Base-by-base conservation (phyloP, 495 filamentous ascomycete species). In the Sordaria brevicollis region DNA sequence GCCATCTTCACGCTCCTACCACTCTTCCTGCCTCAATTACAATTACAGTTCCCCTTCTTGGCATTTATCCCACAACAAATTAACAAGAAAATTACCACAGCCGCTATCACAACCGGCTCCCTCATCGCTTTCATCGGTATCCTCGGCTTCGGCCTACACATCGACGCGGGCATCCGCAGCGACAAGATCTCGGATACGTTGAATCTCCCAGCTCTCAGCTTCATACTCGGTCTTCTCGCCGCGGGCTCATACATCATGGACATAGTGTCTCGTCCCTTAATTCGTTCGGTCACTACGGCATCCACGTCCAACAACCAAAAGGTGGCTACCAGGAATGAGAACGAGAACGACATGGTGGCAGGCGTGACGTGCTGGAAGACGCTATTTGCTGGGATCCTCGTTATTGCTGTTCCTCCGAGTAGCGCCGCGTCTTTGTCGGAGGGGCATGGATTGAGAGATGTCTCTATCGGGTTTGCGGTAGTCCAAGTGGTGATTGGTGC, bases 171-270 rank as follows among this genome's bases (percentile, higher is more conserved):
- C 67, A 80, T 83, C 1, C 33, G 54, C 38, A 66, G 67, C 33
- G 70, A 71, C 8, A 8, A 62, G 49, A 62, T 31, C 5, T 76
- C 3, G 71, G 69, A 1, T 74, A 76, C 71, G 65, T 76, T 15
- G 72, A 79, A 73, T 73, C 76, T 84, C 36, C 77, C 80, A 4
- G 75, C 81, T 5, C 66, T 79, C 5, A 76, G 77, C 25, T 78
- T 83, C 71, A 70, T 79, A 1, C 74, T 85, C 13, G 82, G 79
- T 19, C 76, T 85, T 0, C 73, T 84, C 21, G 79, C 83, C 1
- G 76, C 74, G 0, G 81, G 79, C 15, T 75, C 72, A 0, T 70
- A 77, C 10, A 66, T 74, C 9, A 72, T 85, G 1, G 77, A 80
- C 35, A 73, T 76, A 15, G 79, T 79, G 9, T 71, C 75, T 0